A percentile compares a stretch with the other conserved stretches of the same genome.
These are phyloP conservation scores for Nannochloropsis gaditana DNA, from an alignment of 108 stramenopile species.

Conservation along the genomic window DNA sequence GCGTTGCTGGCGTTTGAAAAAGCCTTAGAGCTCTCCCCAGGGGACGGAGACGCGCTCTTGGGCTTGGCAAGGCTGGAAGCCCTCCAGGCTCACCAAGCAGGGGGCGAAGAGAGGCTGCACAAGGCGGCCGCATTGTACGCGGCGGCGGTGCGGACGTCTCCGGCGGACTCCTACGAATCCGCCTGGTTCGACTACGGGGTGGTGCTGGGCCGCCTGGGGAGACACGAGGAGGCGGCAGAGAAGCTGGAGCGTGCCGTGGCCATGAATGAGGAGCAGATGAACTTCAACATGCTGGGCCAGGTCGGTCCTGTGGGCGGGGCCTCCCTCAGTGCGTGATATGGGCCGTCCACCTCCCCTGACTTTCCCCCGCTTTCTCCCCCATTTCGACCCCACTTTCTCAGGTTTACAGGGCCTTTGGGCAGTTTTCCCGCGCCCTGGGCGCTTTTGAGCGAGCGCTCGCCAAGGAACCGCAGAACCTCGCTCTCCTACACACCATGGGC, in stretches of 20 bases:
- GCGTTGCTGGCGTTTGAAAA: neutral
- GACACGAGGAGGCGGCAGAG: neutral
- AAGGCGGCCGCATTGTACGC: conserved; percentile 1
- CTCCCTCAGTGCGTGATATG: neutral
- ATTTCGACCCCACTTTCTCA: neutral
- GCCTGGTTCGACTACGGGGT: neutral
- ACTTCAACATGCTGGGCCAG: neutral
- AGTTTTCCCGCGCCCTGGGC: conserved; percentile 15
- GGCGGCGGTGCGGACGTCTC: neutral
- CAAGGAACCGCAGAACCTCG: neutral
- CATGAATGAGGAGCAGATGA: neutral
- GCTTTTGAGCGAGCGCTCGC: neutral
- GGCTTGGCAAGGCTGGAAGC: conserved; percentile 2
- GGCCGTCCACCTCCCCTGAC: neutral
- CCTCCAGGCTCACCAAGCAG: neutral
- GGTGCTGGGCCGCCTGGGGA: neutral
- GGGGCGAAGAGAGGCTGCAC: neutral
- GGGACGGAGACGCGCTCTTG: neutral
- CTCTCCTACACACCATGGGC: neutral
- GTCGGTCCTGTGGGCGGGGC: neutral
- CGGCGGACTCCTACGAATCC: neutral
- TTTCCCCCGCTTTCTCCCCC: neutral
- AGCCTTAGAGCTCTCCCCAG: neutral
- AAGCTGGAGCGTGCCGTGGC: neutral
- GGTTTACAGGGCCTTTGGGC: neutral